Conservation (phyloP, 768 basidiomycete species). For the Imleria badia region DNA sequence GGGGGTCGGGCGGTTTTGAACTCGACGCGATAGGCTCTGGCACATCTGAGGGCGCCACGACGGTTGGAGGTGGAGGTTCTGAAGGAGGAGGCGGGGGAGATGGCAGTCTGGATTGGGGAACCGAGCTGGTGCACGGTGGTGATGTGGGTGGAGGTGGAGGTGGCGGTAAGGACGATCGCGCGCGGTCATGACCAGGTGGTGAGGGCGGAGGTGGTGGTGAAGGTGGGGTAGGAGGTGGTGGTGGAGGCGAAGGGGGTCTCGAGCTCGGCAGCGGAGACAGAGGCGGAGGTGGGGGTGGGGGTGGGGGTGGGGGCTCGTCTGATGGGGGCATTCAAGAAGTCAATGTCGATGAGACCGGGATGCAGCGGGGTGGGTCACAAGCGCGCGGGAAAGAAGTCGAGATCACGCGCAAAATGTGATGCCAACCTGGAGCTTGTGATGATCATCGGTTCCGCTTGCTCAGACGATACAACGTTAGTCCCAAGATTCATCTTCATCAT, state of each 20-base stretch:
- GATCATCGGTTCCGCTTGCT: too few species aligned
- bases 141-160: conserved; percentile 29
- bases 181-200: conserved; percentile 15
- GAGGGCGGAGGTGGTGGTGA: conserved; percentile 13
- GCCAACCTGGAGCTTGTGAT: too few species aligned
- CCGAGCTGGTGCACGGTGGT: conserved; percentile 22
- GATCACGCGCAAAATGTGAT: too few species aligned
- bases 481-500: too few species aligned
- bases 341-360: too few species aligned
- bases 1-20: conserved; percentile 17
- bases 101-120: conserved; percentile 29
- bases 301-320: too few species aligned
- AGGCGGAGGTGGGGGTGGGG: too few species aligned
- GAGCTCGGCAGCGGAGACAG: too few species aligned
- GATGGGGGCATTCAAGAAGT: too few species aligned
- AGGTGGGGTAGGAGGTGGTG: conserved; percentile 14
- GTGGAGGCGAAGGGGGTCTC: neutral
- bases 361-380: too few species aligned
- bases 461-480: too few species aligned
- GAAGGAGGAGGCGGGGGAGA: conserved; percentile 26
- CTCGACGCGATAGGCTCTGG: conserved; percentile 31
- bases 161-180: conserved; percentile 25
- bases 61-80: conserved; percentile 15
- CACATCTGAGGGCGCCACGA: conserved; percentile 26
- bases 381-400: too few species aligned